Evolutionary conservation across 768 basidiomycete species (phyloP).

Genomic region (Mycena belliarum): DNA sequence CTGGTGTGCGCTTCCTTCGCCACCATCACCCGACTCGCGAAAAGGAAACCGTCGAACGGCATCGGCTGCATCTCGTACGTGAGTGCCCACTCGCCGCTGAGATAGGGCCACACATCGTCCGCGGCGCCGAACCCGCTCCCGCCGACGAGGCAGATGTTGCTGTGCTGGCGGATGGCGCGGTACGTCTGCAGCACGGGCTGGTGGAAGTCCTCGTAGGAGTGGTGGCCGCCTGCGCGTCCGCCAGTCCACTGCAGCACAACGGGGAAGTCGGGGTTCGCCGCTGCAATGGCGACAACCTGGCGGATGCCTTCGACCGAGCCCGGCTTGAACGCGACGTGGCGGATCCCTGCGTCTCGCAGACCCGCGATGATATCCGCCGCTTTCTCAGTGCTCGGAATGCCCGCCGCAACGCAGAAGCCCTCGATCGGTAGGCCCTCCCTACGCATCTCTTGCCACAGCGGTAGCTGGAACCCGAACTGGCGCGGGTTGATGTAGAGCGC

Average conservation of each 20-base stretch:
- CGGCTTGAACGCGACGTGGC: constrained; percentile 97
- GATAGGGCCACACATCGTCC: constrained; percentile 95
- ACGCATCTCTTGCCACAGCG: constrained; percentile 97
- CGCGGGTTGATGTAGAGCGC: constrained; percentile 97
- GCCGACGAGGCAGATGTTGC: constrained; percentile 87
- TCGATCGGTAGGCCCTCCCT: constrained; percentile 93
- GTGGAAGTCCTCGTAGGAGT: constrained; percentile 98
- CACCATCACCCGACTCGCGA: constrained; percentile 97
- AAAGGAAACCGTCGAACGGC: constrained; percentile 98
- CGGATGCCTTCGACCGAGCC: constrained; percentile 97
- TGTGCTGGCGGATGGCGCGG: constrained; percentile 81
- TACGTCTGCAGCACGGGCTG: constrained; percentile 93
- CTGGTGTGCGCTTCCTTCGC: constrained; percentile 98
- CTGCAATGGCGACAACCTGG: constrained; percentile 94
- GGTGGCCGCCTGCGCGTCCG: constrained; percentile 97
- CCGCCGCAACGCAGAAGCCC: constrained; percentile 99
- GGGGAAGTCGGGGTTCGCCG: constrained; percentile 92
- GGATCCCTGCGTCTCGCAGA: constrained; percentile 81
- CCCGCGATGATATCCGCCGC: constrained; percentile 93
- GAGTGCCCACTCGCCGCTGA: constrained; percentile 94
- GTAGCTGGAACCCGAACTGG: constrained; percentile 96
- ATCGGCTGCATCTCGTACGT: constrained; percentile 86
- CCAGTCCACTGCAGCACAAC: constrained; percentile 99
- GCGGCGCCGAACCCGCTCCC: constrained; percentile 97
- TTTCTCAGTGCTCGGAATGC: constrained; percentile 95